These are phyloP conservation scores for Eucalyptus polybractea DNA, from an alignment of 345 rosid genomes.

Conservation along the genomic window DNA sequence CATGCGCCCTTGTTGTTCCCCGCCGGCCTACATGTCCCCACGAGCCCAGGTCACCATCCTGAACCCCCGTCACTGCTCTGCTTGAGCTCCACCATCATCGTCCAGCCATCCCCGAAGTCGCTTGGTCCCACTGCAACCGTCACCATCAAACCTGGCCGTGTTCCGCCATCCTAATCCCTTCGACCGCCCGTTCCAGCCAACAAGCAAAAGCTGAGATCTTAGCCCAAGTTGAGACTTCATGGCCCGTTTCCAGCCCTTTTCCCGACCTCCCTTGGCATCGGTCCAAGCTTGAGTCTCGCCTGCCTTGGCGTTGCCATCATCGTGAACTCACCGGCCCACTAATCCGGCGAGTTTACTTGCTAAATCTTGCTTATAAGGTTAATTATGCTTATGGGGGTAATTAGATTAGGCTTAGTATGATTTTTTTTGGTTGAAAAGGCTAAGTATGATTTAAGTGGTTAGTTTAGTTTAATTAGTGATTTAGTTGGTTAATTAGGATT, in stretches of 20 bases:
- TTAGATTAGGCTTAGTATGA: no score
- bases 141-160: fast-evolving
- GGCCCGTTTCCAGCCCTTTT: no score
- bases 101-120: fast-evolving
- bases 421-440: no score
- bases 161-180: no score
- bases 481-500: no score
- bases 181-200: fast-evolving
- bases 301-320: fast-evolving
- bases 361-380: no score
- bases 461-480: no score
- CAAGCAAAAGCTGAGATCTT: fast-evolving
- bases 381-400: no score
- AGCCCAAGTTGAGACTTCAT: fast-evolving
- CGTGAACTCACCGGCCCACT: no score
- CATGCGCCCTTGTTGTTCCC: fast-evolving
- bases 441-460: no score
- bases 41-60: fast-evolving
- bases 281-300: no score
- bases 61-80: fast-evolving
- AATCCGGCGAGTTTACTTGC: no score
- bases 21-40: fast-evolving
- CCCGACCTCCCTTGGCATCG: fast-evolving
- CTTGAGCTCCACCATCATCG: fast-evolving
- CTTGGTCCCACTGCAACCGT: fast-evolving